These are phyloP conservation scores for Pseudevernia furfuracea DNA, from an alignment of 495 filamentous ascomycete genomes.

Conservation along the genomic window DNA sequence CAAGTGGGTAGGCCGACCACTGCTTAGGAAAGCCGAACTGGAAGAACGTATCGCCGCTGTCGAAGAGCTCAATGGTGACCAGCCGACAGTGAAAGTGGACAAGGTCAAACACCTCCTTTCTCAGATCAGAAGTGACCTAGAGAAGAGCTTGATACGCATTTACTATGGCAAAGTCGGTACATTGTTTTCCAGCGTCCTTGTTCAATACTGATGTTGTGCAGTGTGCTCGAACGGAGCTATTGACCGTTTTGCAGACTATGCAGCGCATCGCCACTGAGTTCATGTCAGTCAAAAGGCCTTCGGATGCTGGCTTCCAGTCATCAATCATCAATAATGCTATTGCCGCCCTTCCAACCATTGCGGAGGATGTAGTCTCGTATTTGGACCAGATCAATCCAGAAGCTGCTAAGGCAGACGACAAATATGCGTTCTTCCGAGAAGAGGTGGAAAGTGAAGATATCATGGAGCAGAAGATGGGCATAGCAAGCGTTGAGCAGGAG, in stretches of 20 bases:
- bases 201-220: background rate
- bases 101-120: constrained; percentile 61
- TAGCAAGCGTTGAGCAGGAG: constrained; percentile 81
- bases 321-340: constrained; percentile 64
- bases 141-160: constrained; percentile 86
- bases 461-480: constrained; percentile 79
- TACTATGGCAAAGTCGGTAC: constrained; percentile 72
- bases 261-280: constrained; percentile 74
- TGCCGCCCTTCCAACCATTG: constrained; percentile 66
- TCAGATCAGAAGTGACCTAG: constrained; percentile 73
- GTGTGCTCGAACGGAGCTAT: constrained; percentile 82
- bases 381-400: constrained; percentile 80
- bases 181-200: background rate
- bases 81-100: constrained; percentile 59
- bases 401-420: constrained; percentile 80
- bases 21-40: constrained; percentile 69
- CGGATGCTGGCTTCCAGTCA: constrained; percentile 69
- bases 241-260: constrained; percentile 75
- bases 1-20: constrained; percentile 90
- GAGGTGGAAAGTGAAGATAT: constrained; percentile 80
- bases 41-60: constrained; percentile 83
- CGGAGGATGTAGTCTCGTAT: constrained; percentile 57
- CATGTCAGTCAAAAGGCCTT: constrained; percentile 51
- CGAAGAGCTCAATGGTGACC: constrained; percentile 71
- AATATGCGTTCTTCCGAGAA: constrained; percentile 88